Base-by-base conservation (phyloP, 192 early-diverging fungal species). In the Umbelopsis sp. region DNA sequence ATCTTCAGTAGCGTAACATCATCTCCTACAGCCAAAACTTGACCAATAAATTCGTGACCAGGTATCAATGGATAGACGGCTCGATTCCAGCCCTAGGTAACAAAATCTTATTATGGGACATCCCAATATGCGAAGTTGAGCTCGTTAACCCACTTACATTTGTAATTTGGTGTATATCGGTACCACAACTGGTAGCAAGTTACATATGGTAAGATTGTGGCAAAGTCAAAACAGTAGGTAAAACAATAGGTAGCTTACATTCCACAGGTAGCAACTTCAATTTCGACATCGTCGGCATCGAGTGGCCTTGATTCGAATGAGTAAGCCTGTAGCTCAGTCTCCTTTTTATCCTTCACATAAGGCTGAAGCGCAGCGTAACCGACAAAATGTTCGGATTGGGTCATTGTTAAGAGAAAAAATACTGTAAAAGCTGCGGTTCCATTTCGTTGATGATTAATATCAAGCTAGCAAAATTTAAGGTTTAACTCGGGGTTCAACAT, bases 131-230 rank as follows among this genome's bases (percentile, higher is more conserved):
- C 12, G 38, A 41, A 11, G 12, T 41, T 41, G 38, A 5, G 12
- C 7, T 11, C n/a, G 77, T 78, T 36, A 50, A 54, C 9, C 75
- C 72, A 88, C 91, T 90, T 69, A 85, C 91, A 9, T 82, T 76
- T 69, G 84, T 85, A 52, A 87, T 66, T 44, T 83, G 88, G 81
- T 96, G 92, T 45, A 93, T 71, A 74, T 96, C 94, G 6, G 90
- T 86, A 44, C 84, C 88, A 69, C 93, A 95, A 66, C 92, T 89
- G 38, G 38, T 41, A 11, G 38, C 38, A 41, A 41, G 38, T 41
- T 41, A 11, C 8, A 11, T 41, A 41, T 11, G n/a, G n/a, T 41
- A 41, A 41, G 38, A 41, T 11, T 11, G 38, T 41, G 38, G 38
- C 38, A 5, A 41, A 41, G 38, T 41, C 38, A 41, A 41, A 41